Conservation (phyloP, 1,284 basidiomycete species). For the Sporisorium sorghi region DNA sequence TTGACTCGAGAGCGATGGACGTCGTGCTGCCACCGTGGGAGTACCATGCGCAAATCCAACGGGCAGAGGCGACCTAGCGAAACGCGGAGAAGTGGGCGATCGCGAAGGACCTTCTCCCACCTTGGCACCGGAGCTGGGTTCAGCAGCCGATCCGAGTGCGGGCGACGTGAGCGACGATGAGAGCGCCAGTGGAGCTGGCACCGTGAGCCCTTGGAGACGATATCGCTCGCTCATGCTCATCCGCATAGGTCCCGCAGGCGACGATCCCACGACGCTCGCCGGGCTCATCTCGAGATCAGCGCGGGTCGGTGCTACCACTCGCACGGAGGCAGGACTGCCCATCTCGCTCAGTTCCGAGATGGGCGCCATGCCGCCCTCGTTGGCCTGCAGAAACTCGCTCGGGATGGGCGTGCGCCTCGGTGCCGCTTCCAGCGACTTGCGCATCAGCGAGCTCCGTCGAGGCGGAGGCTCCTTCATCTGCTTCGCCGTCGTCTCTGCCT, state of each 20-base stretch:
- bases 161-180: conserved; percentile 35
- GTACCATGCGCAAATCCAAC: conserved; percentile 25
- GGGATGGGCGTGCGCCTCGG: conserved; percentile 19
- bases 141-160: conserved; percentile 7
- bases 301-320: conserved; percentile 1
- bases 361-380: conserved; percentile 33
- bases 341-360: conserved; percentile 48
- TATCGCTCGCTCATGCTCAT: conserved; percentile 52
- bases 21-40: conserved; percentile 24
- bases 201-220: conserved; percentile 30
- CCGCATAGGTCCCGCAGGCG: conserved; percentile 14
- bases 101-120: conserved; percentile 10
- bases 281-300: conserved; percentile 37
- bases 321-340: conserved; percentile 32
- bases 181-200: conserved; percentile 35
- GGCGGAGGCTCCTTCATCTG: conserved; percentile 27
- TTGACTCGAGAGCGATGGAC: conserved; percentile 14
- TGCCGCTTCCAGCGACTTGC: conserved; percentile 19
- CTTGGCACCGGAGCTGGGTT: conserved; percentile 18
- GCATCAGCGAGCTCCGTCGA: conserved; percentile 41
- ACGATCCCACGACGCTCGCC: conserved; percentile 12
- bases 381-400: conserved; percentile 23
- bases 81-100: conserved; percentile 16
- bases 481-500: not conserved
- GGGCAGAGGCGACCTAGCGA: conserved; percentile 12